Conservation (phyloP, 2,329 filamentous ascomycete species). For the Thermothelomyces thermophilus region DNA sequence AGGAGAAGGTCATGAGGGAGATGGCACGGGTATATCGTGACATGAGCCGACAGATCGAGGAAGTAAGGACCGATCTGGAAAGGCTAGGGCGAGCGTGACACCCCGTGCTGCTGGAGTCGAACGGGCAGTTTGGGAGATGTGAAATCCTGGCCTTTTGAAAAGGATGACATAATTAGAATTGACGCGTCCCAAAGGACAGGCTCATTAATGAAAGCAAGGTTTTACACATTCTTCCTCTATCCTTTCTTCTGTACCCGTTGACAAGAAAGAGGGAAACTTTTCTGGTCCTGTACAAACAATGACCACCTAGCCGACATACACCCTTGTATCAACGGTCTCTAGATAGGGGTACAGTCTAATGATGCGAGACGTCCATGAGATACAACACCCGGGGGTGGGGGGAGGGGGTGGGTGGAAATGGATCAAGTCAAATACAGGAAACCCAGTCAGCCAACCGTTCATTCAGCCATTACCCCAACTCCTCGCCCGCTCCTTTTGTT, state of each 20-base stretch:
- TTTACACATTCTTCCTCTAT: not conserved
- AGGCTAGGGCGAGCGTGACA: slow-evolving; percentile 24
- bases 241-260: slow-evolving; percentile 2
- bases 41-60: slow-evolving; percentile 43
- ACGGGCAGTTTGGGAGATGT: not conserved
- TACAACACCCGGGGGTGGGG: not conserved
- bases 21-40: slow-evolving; percentile 47
- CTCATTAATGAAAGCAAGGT: not conserved
- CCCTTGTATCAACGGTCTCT: not conserved
- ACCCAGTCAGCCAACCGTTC: slow-evolving; percentile 8
- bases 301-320: not conserved
- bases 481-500: slow-evolving; percentile 1
- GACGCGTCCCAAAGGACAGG: not conserved
- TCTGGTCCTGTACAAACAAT: slow-evolving; percentile 9
- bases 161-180: not conserved
- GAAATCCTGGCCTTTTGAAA: not conserved
- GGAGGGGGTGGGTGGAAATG: too few relatives aligned
- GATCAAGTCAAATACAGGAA: slow-evolving; percentile 7
- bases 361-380: not conserved
- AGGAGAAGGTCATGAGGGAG: slow-evolving; percentile 46
- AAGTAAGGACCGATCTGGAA: slow-evolving; percentile 42
- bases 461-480: slow-evolving; percentile 9
- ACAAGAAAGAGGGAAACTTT: not conserved
- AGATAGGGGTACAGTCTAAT: slow-evolving; percentile 7
- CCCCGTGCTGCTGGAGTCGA: not conserved